Conservation (phyloP, 2,329 filamentous ascomycete genomes). For the Xylaria sp. region DNA sequence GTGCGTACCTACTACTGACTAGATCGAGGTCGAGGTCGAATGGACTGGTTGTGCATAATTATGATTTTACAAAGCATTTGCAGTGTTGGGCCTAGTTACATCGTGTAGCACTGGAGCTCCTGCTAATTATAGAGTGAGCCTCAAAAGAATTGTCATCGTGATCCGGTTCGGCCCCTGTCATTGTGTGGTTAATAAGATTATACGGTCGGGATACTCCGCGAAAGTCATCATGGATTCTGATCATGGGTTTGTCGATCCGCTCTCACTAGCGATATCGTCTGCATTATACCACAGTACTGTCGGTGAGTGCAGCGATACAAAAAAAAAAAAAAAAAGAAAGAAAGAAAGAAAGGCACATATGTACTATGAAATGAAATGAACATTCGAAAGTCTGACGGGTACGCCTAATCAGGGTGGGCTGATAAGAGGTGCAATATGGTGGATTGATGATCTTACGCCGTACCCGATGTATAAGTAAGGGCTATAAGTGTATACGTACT, state of each 20-base stretch:
- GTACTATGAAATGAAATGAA: not conserved
- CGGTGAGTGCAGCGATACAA: not conserved
- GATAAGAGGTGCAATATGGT: slow-evolving; percentile 9
- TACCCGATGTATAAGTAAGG: not conserved
- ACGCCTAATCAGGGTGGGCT: not conserved
- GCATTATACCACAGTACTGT: not conserved
- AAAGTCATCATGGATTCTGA: not conserved
- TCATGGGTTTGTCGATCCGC: slow-evolving; percentile 9
- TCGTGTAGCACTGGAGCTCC: slow-evolving; percentile 19
- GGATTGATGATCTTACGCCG: slow-evolving; percentile 16
- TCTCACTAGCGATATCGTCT: not conserved
- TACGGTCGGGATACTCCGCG: slow-evolving; percentile 17
- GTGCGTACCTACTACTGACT: not conserved
- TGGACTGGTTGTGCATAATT: slow-evolving; percentile 1
- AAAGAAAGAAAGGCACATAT: not conserved
- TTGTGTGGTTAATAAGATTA: slow-evolving; percentile 27
- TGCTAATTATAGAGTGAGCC: slow-evolving; percentile 37
- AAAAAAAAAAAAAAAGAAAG: not conserved
- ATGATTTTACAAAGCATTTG: slow-evolving; percentile 8
- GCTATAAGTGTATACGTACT: not conserved
- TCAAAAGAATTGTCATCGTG: slow-evolving; percentile 29
- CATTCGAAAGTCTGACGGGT: not conserved
- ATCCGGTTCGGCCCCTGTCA: slow-evolving; percentile 23
- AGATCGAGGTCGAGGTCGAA: not conserved
- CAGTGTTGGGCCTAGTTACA: slow-evolving; percentile 10